Evolutionary conservation across 805 yeast genomes (phyloP).

Genomic region (Metschnikowia kunwiensis): DNA sequence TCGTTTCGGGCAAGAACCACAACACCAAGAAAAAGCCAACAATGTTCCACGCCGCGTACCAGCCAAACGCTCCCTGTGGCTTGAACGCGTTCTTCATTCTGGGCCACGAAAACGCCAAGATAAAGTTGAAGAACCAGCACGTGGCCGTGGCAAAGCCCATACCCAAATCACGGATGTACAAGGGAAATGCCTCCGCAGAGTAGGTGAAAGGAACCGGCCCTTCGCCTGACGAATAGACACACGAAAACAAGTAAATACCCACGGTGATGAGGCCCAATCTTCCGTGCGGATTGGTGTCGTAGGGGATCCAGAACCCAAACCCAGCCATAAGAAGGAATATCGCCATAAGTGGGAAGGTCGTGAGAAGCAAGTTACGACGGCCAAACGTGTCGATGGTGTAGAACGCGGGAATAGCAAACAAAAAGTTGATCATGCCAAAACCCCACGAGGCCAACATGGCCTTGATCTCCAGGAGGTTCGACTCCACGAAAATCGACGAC

Average conservation of each 20-base stretch:
- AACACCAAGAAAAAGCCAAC: slow-evolving; percentile 68
- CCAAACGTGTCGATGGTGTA: slow-evolving; percentile 77
- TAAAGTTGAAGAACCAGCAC: slow-evolving; percentile 70
- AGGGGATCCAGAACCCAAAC: slow-evolving; percentile 68
- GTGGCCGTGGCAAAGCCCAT: slow-evolving; percentile 77
- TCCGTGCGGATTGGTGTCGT: slow-evolving; percentile 40
- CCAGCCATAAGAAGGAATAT: slow-evolving; percentile 58
- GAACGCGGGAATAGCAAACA: slow-evolving; percentile 81
- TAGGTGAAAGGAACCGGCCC: slow-evolving; percentile 91
- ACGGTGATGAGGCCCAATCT: slow-evolving; percentile 65
- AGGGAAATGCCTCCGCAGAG: slow-evolving; percentile 80
- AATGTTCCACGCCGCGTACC: slow-evolving; percentile 83
- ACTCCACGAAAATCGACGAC: slow-evolving; percentile 66
- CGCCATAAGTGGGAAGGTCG: slow-evolving; percentile 65
- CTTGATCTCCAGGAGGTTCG: slow-evolving; percentile 59
- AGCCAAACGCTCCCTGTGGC: slow-evolving; percentile 84
- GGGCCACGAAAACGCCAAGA: slow-evolving; percentile 78
- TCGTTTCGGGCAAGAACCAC: slow-evolving; percentile 71
- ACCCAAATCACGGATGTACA: slow-evolving; percentile 75
- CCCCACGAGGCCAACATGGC: slow-evolving; percentile 84
- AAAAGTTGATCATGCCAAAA: slow-evolving; percentile 75
- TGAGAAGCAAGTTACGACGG: slow-evolving; percentile 56
- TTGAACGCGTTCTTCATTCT: slow-evolving; percentile 61
- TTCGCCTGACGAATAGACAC: slow-evolving; percentile 78
- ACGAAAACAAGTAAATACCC: slow-evolving; percentile 71